Conservation (phyloP, 2,329 filamentous ascomycete species). For the Pyrenophora seminiperda region DNA sequence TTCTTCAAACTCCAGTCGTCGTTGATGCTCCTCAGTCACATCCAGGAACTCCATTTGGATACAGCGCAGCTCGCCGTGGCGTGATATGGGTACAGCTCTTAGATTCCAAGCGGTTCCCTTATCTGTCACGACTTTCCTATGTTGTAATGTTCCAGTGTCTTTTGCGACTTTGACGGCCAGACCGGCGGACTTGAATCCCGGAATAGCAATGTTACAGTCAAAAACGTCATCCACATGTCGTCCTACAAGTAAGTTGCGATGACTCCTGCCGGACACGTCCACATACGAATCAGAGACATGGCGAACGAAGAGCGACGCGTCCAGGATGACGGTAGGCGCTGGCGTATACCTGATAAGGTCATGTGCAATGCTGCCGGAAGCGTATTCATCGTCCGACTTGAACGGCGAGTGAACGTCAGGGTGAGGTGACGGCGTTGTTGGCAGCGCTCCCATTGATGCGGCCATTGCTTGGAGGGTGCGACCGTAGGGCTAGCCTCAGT, state of each 20-base stretch:
- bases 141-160: conserved; percentile 42
- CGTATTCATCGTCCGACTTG: conserved; percentile 10
- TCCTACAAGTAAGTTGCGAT: conserved; percentile 46
- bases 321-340: conserved; percentile 40
- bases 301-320: conserved; percentile 59
- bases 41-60: conserved; percentile 52
- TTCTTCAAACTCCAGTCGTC: conserved; percentile 50
- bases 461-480: conserved; percentile 19
- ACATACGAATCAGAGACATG: conserved; percentile 54
- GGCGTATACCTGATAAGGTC: conserved; percentile 50
- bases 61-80: conserved; percentile 48
- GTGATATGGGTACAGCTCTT: conserved; percentile 52
- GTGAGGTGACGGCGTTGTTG: conserved; percentile 14
- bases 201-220: conserved; percentile 40
- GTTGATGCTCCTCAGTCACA: conserved; percentile 40
- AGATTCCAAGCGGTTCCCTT: conserved; percentile 42
- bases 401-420: conserved; percentile 23
- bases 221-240: conserved; percentile 50
- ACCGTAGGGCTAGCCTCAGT: conserved; percentile 9
- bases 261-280: conserved; percentile 36
- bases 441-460: conserved; percentile 13
- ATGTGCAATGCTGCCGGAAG: conserved; percentile 14
- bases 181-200: conserved; percentile 45
- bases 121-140: conserved; percentile 40
- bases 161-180: conserved; percentile 48